These are phyloP conservation scores for Penicillium palitans DNA, from an alignment of 2,329 filamentous ascomycete species.

Conservation along the genomic window DNA sequence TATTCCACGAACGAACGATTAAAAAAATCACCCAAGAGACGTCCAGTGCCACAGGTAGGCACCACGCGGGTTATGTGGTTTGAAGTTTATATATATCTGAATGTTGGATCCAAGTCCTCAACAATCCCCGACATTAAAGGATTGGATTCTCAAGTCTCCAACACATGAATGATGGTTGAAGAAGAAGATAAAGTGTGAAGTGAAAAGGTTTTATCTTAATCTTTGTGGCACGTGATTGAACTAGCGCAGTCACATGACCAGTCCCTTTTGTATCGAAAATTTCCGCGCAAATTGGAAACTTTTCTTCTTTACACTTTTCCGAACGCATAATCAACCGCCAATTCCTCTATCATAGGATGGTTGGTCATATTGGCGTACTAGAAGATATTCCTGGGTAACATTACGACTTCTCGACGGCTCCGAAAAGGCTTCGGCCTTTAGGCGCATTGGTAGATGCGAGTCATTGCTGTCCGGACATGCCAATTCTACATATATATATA, in stretches of 20 bases:
- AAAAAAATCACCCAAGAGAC: constrained; percentile 43
- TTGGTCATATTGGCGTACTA: constrained; percentile 53
- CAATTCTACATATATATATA: not conserved
- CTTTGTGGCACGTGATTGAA: constrained; percentile 14
- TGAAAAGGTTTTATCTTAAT: constrained; percentile 10
- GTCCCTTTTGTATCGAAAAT: constrained; percentile 14
- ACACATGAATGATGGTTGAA: not conserved
- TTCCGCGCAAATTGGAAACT: constrained; percentile 16
- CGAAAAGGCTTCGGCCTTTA: constrained; percentile 28
- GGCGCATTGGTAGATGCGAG: constrained; percentile 38
- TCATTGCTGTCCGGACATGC: constrained; percentile 44
- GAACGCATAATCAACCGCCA: constrained; percentile 54
- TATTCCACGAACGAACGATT: constrained; percentile 49
- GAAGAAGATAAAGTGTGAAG: not conserved
- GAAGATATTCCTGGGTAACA: constrained; percentile 35
- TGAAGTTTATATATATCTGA: constrained; percentile 3
- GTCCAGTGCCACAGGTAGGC: constrained; percentile 30
- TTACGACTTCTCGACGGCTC: constrained; percentile 37
- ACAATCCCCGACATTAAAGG: constrained; percentile 12
- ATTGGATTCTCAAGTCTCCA: constrained; percentile 1
- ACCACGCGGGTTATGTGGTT: constrained; percentile 31
- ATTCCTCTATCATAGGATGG: constrained; percentile 45
- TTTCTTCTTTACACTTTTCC: constrained; percentile 43
- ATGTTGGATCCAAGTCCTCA: not conserved
- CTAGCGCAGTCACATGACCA: constrained; percentile 13